These are phyloP conservation scores for Agastache rugosa DNA, from an alignment of 257 asterid genomes.

Conservation along the genomic window DNA sequence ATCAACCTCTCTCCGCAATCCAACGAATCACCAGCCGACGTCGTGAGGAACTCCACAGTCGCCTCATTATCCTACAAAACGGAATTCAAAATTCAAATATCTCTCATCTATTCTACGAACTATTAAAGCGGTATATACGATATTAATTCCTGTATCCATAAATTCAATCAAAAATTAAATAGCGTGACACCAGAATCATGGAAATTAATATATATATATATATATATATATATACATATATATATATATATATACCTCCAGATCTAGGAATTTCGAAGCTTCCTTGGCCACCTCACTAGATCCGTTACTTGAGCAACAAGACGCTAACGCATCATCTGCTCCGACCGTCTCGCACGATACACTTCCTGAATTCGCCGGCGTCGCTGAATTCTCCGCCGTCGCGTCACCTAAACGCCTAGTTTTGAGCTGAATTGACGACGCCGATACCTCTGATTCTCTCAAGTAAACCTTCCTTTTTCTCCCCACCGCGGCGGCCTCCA, in stretches of 20 bases:
- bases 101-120: background rate
- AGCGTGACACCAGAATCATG: slow-evolving; percentile 5
- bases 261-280: slow-evolving; percentile 57
- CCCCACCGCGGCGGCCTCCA: slow-evolving; percentile 24
- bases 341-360: slow-evolving; percentile 41
- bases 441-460: slow-evolving; percentile 41
- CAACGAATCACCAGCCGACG: slow-evolving; percentile 44
- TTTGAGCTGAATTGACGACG: slow-evolving; percentile 46
- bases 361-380: slow-evolving; percentile 41
- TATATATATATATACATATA: slow-evolving; percentile 27
- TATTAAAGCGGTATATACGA: slow-evolving; percentile 24
- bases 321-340: slow-evolving; percentile 45
- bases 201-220: slow-evolving; percentile 15
- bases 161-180: slow-evolving; percentile 31
- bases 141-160: slow-evolving; percentile 35
- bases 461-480: slow-evolving; percentile 54
- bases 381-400: slow-evolving; percentile 39
- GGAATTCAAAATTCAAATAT: slow-evolving; percentile 44
- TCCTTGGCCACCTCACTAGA: slow-evolving; percentile 44
- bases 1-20: slow-evolving; percentile 46
- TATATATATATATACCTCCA: slow-evolving; percentile 52
- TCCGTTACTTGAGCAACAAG: slow-evolving; percentile 56
- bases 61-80: slow-evolving; percentile 46
- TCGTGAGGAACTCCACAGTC: slow-evolving; percentile 38
- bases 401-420: slow-evolving; percentile 42